Conservation (phyloP, 768 basidiomycete genomes). For the Suillus occidentalis region DNA sequence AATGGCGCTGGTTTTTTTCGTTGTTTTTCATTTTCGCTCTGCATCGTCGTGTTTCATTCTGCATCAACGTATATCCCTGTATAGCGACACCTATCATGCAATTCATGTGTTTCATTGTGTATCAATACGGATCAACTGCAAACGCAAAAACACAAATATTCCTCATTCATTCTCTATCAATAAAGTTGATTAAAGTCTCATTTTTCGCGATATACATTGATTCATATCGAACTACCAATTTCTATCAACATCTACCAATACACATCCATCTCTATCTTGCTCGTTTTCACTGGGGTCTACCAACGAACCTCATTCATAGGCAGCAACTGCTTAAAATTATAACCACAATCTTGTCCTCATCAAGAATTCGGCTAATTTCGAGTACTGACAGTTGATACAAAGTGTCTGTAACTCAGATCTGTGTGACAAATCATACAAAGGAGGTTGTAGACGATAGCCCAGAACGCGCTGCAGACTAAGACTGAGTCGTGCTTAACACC, state of each 20-base stretch:
- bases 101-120: background rate
- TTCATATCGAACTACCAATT: too few relatives aligned
- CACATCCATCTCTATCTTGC: background rate
- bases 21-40: background rate
- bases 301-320: too few relatives aligned
- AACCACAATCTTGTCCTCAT: too few relatives aligned
- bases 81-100: background rate
- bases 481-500: background rate
- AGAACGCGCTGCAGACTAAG: too few relatives aligned
- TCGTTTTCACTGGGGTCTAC: background rate
- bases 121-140: background rate
- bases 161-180: background rate
- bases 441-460: background rate
- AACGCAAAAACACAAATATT: background rate
- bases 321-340: too few relatives aligned
- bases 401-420: background rate
- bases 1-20: background rate
- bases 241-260: background rate
- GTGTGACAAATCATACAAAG: background rate
- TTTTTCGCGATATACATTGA: too few relatives aligned
- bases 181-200: background rate
- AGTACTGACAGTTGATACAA: too few relatives aligned
- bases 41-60: background rate
- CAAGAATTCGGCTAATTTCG: too few relatives aligned
- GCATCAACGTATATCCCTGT: background rate